phyloP scores from a whole-genome alignment of 495 filamentous ascomycete genomes.

The Penicillium goetzii region DNA sequence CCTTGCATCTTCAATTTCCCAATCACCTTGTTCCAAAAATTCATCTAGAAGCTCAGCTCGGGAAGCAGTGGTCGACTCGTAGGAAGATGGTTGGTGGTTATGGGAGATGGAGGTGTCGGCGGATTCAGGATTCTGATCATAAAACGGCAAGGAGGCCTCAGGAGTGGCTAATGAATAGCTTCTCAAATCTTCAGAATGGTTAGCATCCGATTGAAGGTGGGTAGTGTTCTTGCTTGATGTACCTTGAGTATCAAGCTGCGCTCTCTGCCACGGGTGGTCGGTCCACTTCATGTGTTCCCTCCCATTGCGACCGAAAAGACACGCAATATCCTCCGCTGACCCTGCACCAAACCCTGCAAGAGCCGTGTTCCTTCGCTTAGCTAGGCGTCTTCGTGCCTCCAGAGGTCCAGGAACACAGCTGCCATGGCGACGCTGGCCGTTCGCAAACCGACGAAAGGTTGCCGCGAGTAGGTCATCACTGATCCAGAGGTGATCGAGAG shows the following conservation, averaged over 20 bases:
- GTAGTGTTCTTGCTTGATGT: background rate
- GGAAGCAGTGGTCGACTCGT: constrained; percentile 6
- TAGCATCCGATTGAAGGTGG: background rate
- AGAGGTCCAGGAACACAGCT: constrained; percentile 62
- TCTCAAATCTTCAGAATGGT: constrained; percentile 16
- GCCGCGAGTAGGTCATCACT: constrained; percentile 57
- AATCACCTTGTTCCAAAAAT: constrained; percentile 25
- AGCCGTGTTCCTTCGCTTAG: constrained; percentile 54
- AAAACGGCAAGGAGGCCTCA: constrained; percentile 25
- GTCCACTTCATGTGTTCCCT: constrained; percentile 51
- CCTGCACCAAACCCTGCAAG: constrained; percentile 42
- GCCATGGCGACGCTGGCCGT: constrained; percentile 51
- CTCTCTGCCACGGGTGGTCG: constrained; percentile 35
- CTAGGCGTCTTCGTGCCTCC: constrained; percentile 58
- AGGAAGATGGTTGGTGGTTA: constrained; percentile 3
- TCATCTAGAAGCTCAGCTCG: constrained; percentile 22
- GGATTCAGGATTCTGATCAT: constrained; percentile 28
- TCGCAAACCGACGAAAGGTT: constrained; percentile 53
- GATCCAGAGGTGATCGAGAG: constrained; percentile 55
- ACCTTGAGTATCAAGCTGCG: constrained; percentile 33
- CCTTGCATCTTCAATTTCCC: constrained; percentile 34
- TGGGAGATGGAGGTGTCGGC: constrained; percentile 13
- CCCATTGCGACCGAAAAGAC: constrained; percentile 51
- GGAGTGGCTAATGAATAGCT: constrained; percentile 19
- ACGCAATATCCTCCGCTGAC: constrained; percentile 41